phyloP scores from a whole-genome alignment of 495 filamentous ascomycete genomes.

The Thermothielavioides terrestris region DNA sequence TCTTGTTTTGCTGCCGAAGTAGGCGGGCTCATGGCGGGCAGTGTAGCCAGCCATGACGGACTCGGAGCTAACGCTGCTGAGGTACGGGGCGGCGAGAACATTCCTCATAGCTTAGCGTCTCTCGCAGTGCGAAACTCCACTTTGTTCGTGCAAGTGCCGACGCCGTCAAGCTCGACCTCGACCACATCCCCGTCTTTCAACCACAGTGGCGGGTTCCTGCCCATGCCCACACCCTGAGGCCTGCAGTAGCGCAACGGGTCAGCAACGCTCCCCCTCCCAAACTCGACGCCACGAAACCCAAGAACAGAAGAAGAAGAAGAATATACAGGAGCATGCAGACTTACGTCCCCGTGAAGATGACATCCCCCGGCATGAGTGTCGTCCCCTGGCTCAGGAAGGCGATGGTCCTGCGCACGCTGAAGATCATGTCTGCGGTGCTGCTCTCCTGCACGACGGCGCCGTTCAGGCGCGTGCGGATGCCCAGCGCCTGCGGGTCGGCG shows the following conservation, averaged over 20 bases:
- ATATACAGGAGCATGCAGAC: no score
- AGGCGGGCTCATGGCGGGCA: no score
- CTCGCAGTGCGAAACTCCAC: constrained; percentile 54
- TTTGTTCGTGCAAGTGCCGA: constrained; percentile 63
- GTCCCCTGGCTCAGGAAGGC: constrained; percentile 68
- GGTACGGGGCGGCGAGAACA: no score
- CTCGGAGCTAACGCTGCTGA: no score
- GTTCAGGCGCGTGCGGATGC: constrained; percentile 63
- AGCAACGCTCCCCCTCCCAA: no score
- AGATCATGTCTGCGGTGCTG: constrained; percentile 74
- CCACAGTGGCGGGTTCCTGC: constrained; percentile 63
- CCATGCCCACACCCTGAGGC: constrained; percentile 73
- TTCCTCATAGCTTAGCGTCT: constrained; percentile 44
- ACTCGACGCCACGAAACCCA: not conserved
- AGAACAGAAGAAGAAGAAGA: not conserved
- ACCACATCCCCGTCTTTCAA: constrained; percentile 73
- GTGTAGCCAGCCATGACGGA: no score
- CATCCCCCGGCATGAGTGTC: constrained; percentile 67
- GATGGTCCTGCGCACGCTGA: constrained; percentile 64
- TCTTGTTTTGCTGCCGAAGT: no score
- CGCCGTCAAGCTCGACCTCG: constrained; percentile 61
- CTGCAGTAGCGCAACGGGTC: constrained; percentile 20
- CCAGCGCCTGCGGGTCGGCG: constrained; percentile 57
- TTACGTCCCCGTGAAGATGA: constrained; percentile 82
- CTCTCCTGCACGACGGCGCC: constrained; percentile 64